phyloP scores from a whole-genome alignment of 805 yeast species.

The Candida ficus region DNA sequence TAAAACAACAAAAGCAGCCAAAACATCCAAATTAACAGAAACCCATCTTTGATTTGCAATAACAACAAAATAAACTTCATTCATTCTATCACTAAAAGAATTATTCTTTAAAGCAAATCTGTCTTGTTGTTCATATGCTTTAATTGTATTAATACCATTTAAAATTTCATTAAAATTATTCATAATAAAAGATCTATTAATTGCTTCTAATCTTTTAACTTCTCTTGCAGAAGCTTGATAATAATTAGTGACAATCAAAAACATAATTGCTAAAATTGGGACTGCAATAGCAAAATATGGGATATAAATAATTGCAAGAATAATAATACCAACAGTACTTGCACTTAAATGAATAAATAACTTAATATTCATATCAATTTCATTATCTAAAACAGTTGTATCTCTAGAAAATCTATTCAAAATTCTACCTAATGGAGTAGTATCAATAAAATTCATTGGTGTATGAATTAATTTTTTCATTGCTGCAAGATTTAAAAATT shows the following conservation, averaged over 20 bases:
- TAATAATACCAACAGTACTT: constrained; percentile 49
- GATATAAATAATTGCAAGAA: constrained; percentile 59
- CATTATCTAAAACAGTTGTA: constrained; percentile 75
- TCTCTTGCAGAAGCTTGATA: constrained; percentile 73
- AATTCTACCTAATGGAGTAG: constrained; percentile 79
- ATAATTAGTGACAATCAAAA: constrained; percentile 39
- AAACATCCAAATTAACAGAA: constrained; percentile 47
- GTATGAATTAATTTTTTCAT: constrained; percentile 53
- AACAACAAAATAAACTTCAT: constrained; percentile 57
- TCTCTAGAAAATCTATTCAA: constrained; percentile 80
- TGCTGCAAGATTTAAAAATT: constrained; percentile 38
- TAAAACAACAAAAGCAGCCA: constrained; percentile 45
- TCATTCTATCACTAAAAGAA: constrained; percentile 48
- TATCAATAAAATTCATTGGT: constrained; percentile 77
- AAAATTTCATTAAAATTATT: constrained; percentile 66
- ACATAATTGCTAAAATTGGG: constrained; percentile 35
- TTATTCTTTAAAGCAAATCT: constrained; percentile 43
- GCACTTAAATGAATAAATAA: constrained; percentile 42
- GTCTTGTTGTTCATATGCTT: constrained; percentile 42
- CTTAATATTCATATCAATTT: constrained; percentile 58
- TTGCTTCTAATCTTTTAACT: constrained; percentile 69
- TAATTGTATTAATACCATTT: constrained; percentile 58
- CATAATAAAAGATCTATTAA: constrained; percentile 62
- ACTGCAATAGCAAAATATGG: constrained; percentile 71
- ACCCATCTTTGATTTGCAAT: constrained; percentile 69